These are phyloP conservation scores for Trichoderma gamsii DNA, from an alignment of 495 filamentous ascomycete genomes.

Conservation along the genomic window DNA sequence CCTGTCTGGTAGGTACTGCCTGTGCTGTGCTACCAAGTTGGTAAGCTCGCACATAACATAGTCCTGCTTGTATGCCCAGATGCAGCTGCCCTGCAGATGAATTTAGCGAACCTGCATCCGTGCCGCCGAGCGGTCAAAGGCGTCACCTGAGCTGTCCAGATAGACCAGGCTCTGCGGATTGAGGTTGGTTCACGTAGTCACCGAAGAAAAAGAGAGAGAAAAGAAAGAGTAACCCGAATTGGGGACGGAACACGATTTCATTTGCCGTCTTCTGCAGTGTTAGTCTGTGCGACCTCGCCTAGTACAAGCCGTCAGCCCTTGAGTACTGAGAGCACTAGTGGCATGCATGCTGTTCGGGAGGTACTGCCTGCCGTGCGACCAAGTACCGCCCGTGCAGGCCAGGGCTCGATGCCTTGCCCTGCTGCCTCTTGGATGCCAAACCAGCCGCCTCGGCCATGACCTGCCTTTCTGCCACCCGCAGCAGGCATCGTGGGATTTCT, in stretches of 20 bases:
- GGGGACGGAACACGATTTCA: background rate
- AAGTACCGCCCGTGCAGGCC: too few relatives aligned
- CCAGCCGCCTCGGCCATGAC: background rate
- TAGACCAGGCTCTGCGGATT: background rate
- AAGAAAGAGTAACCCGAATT: background rate
- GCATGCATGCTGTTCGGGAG: background rate
- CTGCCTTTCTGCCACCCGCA: background rate
- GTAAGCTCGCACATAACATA: too few relatives aligned
- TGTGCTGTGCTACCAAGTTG: background rate
- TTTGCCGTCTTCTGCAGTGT: background rate
- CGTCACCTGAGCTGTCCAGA: constrained; percentile 7
- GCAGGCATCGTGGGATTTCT: constrained; percentile 2
- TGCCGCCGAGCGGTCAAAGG: constrained; percentile 8
- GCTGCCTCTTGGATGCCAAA: background rate
- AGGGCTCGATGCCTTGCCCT: background rate
- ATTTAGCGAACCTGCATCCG: background rate
- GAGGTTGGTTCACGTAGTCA: background rate
- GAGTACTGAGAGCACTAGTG: background rate
- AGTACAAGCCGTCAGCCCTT: too few relatives aligned
- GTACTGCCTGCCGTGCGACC: too few relatives aligned
- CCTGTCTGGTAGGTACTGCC: background rate
- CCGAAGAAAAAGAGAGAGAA: background rate
- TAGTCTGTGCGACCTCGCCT: too few relatives aligned
- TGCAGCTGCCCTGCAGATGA: background rate
- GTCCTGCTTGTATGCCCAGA: background rate